Evolutionary conservation across 805 yeast genomes (phyloP).

Genomic region (Metschnikowia sp.): DNA sequence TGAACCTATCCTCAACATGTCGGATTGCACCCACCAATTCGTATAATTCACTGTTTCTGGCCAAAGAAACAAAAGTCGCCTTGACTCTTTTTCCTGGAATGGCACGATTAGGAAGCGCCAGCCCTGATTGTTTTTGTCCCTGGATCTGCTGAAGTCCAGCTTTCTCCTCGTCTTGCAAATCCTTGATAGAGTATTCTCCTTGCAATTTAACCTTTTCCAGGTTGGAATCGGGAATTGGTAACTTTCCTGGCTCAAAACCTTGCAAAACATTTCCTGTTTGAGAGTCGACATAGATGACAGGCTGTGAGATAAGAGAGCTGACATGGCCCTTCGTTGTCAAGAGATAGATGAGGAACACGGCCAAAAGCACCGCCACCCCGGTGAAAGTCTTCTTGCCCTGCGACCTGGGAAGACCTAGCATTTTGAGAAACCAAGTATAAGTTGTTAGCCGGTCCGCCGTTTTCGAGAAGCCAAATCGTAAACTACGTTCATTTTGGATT

Average conservation of each 20-base stretch:
- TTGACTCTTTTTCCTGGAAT: constrained; percentile 12
- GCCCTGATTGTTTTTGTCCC: not conserved
- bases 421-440: not conserved
- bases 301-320: not conserved
- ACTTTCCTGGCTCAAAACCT: constrained; percentile 2
- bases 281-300: constrained; percentile 17
- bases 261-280: constrained; percentile 12
- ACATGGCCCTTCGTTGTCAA: not conserved
- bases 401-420: not conserved
- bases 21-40: constrained; percentile 18
- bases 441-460: no score
- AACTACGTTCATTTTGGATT: no score
- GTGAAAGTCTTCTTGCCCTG: constrained; percentile 3
- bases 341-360: constrained; percentile 1
- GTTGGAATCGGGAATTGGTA: no score
- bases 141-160: constrained; percentile 12
- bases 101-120: constrained; percentile 5
- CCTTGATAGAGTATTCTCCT: constrained; percentile 4
- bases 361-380: constrained; percentile 6
- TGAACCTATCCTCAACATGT: constrained; percentile 23
- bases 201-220: no score
- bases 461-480: no score
- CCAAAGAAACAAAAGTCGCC: constrained; percentile 19
- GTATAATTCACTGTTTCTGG: constrained; percentile 14
- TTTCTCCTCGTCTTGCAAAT: constrained; percentile 3